phyloP scores from a whole-genome alignment of 1,284 basidiomycete genomes.

The Blastosporella zonata region DNA sequence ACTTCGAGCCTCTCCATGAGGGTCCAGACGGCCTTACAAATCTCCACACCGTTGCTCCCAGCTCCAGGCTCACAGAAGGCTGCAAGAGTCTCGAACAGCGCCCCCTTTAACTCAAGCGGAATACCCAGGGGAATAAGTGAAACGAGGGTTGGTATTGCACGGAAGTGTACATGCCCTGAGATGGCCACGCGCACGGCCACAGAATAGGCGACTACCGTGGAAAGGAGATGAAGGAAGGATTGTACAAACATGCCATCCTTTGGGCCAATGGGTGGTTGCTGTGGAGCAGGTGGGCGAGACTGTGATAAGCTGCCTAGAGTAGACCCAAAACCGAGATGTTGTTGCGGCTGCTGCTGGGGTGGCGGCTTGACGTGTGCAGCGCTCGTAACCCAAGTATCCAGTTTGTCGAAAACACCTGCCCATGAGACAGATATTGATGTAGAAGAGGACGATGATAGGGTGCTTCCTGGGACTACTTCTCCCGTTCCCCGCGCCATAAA shows the following conservation, averaged over 20 bases:
- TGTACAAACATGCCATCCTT: conserved; percentile 80
- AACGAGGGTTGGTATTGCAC: conserved; percentile 77
- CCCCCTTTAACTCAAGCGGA: conserved; percentile 90
- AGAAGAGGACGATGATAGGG: conserved; percentile 35
- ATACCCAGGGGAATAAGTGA: conserved; percentile 78
- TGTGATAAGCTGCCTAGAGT: conserved; percentile 29
- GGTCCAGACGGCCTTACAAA: conserved; percentile 80
- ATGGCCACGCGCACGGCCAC: conserved; percentile 78
- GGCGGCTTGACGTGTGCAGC: conserved; percentile 27
- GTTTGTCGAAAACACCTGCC: conserved; percentile 40
- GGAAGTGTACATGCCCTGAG: conserved; percentile 73
- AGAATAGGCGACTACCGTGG: conserved; percentile 78
- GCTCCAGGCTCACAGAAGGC: conserved; percentile 83
- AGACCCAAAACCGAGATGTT: conserved; percentile 22
- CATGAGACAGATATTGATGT: conserved; percentile 43
- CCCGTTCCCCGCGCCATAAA: conserved; percentile 71
- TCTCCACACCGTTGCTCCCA: conserved; percentile 70
- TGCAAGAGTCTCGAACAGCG: conserved; percentile 79
- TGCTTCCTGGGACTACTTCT: conserved; percentile 60
- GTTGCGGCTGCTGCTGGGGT: conserved; percentile 25
- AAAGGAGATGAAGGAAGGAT: conserved; percentile 79
- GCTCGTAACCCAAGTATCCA: conserved; percentile 43
- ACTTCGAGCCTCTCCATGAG: conserved; percentile 83
- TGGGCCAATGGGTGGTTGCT: conserved; percentile 58
- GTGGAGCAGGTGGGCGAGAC: conserved; percentile 36